Conservation (phyloP, 345 rosid species). For the Lepidium sativum region DNA sequence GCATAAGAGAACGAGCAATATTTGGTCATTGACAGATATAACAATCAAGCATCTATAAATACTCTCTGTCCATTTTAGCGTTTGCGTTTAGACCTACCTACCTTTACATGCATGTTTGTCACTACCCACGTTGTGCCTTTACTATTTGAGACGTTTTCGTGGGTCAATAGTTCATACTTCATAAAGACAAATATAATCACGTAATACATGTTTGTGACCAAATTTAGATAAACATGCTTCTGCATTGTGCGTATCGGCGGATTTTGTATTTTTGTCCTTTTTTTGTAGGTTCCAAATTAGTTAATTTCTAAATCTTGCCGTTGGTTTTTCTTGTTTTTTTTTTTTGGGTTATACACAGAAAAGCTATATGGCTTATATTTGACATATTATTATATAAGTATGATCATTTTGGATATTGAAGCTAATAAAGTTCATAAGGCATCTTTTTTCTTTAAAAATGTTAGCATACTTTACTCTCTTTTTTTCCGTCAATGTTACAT, state of each 20-base stretch:
- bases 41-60: neutral
- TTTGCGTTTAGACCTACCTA: neutral
- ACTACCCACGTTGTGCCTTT: constrained; percentile 12
- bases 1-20: neutral
- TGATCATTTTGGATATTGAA: neutral
- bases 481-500: constrained; percentile 1
- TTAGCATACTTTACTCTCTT: neutral
- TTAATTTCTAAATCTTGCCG: neutral
- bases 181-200: constrained; percentile 10
- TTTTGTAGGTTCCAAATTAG: neutral
- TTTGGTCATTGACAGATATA: neutral
- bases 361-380: neutral
- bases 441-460: neutral
- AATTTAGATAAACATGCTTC: constrained; percentile 3
- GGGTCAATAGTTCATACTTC: neutral
- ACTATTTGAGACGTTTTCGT: constrained; percentile 1
- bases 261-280: neutral
- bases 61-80: neutral
- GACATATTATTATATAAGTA: neutral
- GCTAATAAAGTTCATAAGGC: neutral
- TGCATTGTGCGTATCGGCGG: neutral
- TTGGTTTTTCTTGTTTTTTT: neutral
- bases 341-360: neutral
- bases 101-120: constrained; percentile 11
- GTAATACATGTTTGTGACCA: constrained; percentile 17